Evolutionary conservation across 2,329 filamentous ascomycete species (phyloP), one percentile per base, ranked within the genome.

Genomic region (Hymenoscyphus fructigenus): DNA sequence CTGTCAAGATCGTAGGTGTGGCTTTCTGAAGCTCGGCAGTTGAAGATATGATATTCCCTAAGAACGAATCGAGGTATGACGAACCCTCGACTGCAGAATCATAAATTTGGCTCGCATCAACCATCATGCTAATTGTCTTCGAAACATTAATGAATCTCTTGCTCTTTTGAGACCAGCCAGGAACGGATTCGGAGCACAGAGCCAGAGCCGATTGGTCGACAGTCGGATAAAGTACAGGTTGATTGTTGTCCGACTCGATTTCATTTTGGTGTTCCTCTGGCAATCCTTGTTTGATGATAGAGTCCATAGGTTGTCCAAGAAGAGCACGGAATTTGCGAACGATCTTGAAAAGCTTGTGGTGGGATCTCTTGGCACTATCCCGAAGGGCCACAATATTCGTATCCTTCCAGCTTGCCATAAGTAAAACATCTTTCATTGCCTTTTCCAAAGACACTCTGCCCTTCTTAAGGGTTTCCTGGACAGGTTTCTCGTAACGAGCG

Each of bases 401-500:
- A 71, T 99, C 95, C 76, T 96, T 97, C 96, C 96, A 99, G 77
- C 93, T 97, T 7, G 93, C 93, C 71, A 99, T 81, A 61, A 96
- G 87, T 17, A 99, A 85, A n/a, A 97, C 88, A 71, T 98, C 91
- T 75, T 91, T 94, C 84, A 98, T 92, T 64, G 92, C 88, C 78
- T 93, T 97, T 76, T 98, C 94, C n/a, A 98, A 83, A 0, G 84
- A 82, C 6, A 83, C 80, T 63, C 92, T 87, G n/a, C 89, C 91
- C 56, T 85, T 86, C 23, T 80, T 79, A 41, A 97, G 83, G 0
- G 83, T 79, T 67, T 92, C 88, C 14, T 83, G 79, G 7, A 93
- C 86, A 5, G 85, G 79, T 64, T 82, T 81, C 73, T 90, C 85
- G 72, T 91, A 96, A 36, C 91, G 87, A 38, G 82, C 78, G 76